Base-by-base conservation (phyloP, 140 eudicot species). In the Flaveria floridana region DNA sequence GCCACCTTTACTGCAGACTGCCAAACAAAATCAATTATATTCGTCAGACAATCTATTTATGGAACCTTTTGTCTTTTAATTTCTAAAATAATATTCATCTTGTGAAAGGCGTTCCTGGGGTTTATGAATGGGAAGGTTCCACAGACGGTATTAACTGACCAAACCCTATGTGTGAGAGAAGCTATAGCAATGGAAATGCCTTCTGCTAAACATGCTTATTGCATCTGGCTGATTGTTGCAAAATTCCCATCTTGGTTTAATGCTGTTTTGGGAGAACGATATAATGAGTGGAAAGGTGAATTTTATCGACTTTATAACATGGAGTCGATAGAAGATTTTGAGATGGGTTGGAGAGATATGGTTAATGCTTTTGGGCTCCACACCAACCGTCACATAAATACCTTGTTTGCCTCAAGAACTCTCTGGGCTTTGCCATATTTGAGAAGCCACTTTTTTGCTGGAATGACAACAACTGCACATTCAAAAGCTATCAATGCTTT, bases 181-280 rank as follows among this genome's bases (percentile, higher is more conserved):
- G 99, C 99, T 46, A 89, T 95, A 75, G 76, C 87, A 50, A 76
- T 86, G 85, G 97, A 95, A 85, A 87, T 95, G 99, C 97, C 99
- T 14, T 71, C 95, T 81, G 84, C 95, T 69, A 95, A 86, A 82
- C 97, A 95, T 74, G 95, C 97, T 16, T 89, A 91, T 80, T 95
- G 99, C 86, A 88, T 95, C 56, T 89, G 99, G 99, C 77, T 95
- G 62, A 88, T 91, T 10, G 89, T 89, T 74, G 89, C 96, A 1
- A 95, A 95, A 85, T 95, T 90, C 81, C 99, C 99, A 4, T 95
- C 99, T 48, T 95, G 99, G 99, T 95, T 91, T 78, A 95, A 91
- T 69, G 96, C 99, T 30, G 89, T 95, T 21, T 68, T 95, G 70
- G 97, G 99, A 47, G 97, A 91, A 74, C 90, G 96, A 11, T 95